Evolutionary conservation across 345 rosid species (phyloP), one percentile per base, ranked within the genome.

Genomic region (Pistacia vera): DNA sequence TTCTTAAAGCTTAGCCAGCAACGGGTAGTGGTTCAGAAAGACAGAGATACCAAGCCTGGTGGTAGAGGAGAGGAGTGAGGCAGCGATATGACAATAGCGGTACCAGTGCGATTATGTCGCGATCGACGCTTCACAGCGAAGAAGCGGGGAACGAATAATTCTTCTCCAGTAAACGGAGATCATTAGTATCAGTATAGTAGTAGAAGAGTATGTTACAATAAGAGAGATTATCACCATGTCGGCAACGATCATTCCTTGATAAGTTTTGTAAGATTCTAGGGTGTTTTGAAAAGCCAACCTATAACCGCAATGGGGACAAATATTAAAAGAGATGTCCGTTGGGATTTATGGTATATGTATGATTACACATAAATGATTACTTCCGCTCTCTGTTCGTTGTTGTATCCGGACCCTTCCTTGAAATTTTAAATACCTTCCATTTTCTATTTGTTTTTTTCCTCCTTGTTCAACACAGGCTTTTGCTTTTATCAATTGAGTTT

Each of bases 21-120:
- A 44, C 81, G 92, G 59, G 81, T 81, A 72, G 90, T 84, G 61
- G 94, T 77, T 62, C 86, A 5, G 95, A 88, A 91, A 93, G 63
- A 95, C 90, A 95, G 92, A 44, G 94, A 93, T 49, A 93, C 98
- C 98, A 95, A 9, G 93, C 95, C 68, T n/a, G n/a, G 86, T 77
- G 83, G 94, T 85, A 48, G 92, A 80, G 71, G 93, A 49, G 54
- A 93, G 82, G 28, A 95, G 90, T 35, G 94, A n/a, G n/a, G n/a
- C 89, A 16, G 86, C 85, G 22, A 85, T 5, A 87, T 85, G 25
- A 90, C 81, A 3, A 84, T 83, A 3, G 91, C 91, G 3, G 91
- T 90, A 18, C 82, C 86, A 12, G 84, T 72, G 20, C 88, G 88
- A 56, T 83, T 78, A 59, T 80, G 91, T 44, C 90, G 87, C 83